A percentile compares a stretch with the other conserved stretches of the same genome.
Conservation (phyloP, 805 yeast species). For the Torulaspora delbrueckii region DNA sequence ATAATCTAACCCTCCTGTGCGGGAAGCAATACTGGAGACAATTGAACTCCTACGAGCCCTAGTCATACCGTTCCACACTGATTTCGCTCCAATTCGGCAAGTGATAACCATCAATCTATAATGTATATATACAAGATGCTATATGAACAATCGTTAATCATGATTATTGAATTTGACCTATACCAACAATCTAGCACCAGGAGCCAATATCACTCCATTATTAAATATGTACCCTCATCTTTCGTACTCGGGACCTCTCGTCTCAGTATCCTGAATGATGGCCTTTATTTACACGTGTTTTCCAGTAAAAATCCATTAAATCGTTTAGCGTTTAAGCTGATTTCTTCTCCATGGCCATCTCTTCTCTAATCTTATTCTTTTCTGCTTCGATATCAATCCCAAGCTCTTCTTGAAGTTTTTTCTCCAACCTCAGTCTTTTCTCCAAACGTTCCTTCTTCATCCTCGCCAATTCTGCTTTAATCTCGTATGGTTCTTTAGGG, state of each 20-base stretch:
- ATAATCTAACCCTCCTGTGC: constrained; percentile 23
- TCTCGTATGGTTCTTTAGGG: constrained; percentile 90
- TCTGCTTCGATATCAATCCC: constrained; percentile 57
- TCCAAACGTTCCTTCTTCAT: constrained; percentile 71
- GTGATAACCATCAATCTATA: background rate
- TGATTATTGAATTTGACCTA: background rate
- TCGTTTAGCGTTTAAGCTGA: background rate
- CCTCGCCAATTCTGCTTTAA: constrained; percentile 85
- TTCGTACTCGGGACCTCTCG: background rate
- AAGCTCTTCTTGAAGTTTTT: constrained; percentile 54
- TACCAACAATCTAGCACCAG: background rate
- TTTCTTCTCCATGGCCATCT: constrained; percentile 12
- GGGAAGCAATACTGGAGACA: constrained; percentile 56
- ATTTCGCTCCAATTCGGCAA: background rate
- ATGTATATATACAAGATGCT: background rate
- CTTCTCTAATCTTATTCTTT: constrained; percentile 34
- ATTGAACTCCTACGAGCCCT: constrained; percentile 56
- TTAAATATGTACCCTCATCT: background rate
- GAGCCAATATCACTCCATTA: background rate
- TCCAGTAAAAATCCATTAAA: background rate
- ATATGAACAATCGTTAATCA: background rate
- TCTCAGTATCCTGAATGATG: background rate
- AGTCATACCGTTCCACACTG: constrained; percentile 8
- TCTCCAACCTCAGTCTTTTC: constrained; percentile 69
- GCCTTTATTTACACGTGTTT: constrained; percentile 1